Percentiles rank a stretch among this genome's conserved stretches.
phyloP scores from a whole-genome alignment of 768 basidiomycete genomes.

The Boletales sp. region DNA sequence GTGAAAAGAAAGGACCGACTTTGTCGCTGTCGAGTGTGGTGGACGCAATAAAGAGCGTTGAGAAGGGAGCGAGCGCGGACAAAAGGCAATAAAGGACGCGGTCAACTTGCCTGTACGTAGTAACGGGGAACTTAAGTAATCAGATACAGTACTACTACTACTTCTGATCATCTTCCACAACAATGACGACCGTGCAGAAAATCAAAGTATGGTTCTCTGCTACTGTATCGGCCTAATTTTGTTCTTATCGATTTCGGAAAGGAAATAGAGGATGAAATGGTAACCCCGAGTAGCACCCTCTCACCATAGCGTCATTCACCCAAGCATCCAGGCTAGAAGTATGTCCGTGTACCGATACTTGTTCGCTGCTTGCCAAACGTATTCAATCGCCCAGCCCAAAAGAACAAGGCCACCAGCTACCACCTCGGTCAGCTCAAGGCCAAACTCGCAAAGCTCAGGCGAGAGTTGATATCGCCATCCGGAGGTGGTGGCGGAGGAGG shows the following conservation, averaged over 20 bases:
- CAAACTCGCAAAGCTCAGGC: conserved; percentile 93
- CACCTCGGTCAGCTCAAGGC: conserved; percentile 97
- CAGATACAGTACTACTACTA: neutral
- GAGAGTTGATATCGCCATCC: conserved; percentile 84
- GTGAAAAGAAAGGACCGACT: conserved; percentile 21
- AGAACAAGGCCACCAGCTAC: conserved; percentile 95
- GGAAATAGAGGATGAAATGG: conserved; percentile 99
- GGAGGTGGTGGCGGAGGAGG: conserved; percentile 83
- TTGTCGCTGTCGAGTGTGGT: conserved; percentile 1
- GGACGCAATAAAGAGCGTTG: conserved; percentile 16
- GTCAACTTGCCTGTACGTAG: conserved; percentile 2
- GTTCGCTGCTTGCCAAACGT: conserved; percentile 9
- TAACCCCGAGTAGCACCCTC: conserved; percentile 35
- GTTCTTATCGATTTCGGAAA: conserved; percentile 25
- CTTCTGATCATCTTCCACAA: neutral
- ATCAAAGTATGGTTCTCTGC: conserved; percentile 56
- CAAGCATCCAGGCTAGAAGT: conserved; percentile 68
- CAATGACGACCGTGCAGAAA: conserved; percentile 88
- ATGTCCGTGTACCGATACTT: conserved; percentile 29
- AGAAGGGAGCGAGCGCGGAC: conserved; percentile 1
- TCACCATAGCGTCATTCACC: conserved; percentile 25
- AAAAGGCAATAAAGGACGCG: conserved; percentile 1
- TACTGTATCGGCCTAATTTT: conserved; percentile 16
- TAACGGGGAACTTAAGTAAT: conserved; percentile 17
- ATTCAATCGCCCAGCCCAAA: conserved; percentile 62